These are phyloP conservation scores for Acrodontium crateriforme DNA, from an alignment of 2,329 filamentous ascomycete species.

Conservation along the genomic window DNA sequence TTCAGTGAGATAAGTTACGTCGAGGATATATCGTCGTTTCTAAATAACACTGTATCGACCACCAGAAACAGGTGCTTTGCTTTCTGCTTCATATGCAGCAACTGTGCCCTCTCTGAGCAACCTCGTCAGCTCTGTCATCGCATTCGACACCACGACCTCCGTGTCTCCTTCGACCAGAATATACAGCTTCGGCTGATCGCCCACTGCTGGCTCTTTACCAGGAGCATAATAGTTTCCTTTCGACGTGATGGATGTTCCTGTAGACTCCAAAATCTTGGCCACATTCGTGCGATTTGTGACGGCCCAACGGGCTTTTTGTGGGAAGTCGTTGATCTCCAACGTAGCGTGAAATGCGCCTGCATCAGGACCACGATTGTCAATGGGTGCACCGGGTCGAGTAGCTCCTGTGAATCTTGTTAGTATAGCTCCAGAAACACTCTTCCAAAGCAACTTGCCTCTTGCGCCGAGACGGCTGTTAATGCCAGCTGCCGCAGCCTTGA, in stretches of 20 bases:
- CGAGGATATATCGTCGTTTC: too few relatives aligned
- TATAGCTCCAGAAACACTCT: background rate
- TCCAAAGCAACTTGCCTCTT: conserved; percentile 43
- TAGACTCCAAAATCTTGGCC: conserved; percentile 90
- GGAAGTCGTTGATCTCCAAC: conserved; percentile 97
- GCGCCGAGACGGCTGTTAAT: conserved; percentile 86
- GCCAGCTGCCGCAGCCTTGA: conserved; percentile 75
- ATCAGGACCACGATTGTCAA: conserved; percentile 97
- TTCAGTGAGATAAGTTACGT: too few relatives aligned
- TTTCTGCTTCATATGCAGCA: conserved; percentile 74
- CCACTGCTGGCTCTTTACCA: conserved; percentile 64
- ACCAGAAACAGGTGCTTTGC: conserved; percentile 59
- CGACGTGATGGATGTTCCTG: conserved; percentile 90
- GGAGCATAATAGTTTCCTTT: conserved; percentile 82
- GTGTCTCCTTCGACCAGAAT: conserved; percentile 97
- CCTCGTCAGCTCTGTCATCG: conserved; percentile 79
- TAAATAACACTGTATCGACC: conserved; percentile 73
- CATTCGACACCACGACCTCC: conserved; percentile 77
- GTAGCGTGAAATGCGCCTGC: conserved; percentile 94
- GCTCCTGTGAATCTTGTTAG: conserved; percentile 29
- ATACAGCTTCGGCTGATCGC: conserved; percentile 83
- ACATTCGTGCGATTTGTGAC: conserved; percentile 98
- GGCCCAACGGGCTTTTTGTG: conserved; percentile 94
- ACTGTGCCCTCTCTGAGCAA: conserved; percentile 82
- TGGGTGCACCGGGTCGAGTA: conserved; percentile 80